phyloP scores from a whole-genome alignment of 495 filamentous ascomycete genomes.

The Tetracladium setigerum region DNA sequence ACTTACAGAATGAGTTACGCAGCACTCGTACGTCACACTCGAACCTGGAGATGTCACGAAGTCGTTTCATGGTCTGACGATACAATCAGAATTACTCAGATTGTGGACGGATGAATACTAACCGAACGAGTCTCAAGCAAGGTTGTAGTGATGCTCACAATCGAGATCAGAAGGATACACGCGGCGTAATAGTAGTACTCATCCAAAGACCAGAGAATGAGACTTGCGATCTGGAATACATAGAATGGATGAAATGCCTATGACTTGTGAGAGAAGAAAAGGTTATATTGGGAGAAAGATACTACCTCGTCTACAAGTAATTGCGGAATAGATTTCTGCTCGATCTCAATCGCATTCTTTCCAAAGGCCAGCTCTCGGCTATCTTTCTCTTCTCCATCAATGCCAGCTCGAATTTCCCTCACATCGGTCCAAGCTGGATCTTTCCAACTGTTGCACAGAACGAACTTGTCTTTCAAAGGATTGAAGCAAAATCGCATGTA shows the following conservation, averaged over 20 bases:
- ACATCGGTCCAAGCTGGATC: constrained; percentile 82
- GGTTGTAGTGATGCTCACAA: constrained; percentile 83
- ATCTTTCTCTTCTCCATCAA: constrained; percentile 85
- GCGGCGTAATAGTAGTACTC: constrained; percentile 96
- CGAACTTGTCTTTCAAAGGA: constrained; percentile 78
- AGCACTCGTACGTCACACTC: constrained; percentile 92
- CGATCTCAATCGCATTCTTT: constrained; percentile 79
- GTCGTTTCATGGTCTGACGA: constrained; percentile 72
- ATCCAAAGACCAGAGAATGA: constrained; percentile 91
- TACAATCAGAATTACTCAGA: constrained; percentile 6
- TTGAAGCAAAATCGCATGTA: constrained; percentile 93
- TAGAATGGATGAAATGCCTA: constrained; percentile 97
- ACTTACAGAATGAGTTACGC: constrained; percentile 87
- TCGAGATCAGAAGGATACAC: constrained; percentile 93
- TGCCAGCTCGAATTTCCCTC: constrained; percentile 65
- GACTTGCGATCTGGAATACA: constrained; percentile 92
- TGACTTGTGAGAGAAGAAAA: constrained; percentile 2
- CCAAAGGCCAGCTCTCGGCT: constrained; percentile 82
- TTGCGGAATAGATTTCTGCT: constrained; percentile 74
- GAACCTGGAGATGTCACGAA: constrained; percentile 89
- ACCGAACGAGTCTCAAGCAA: constrained; percentile 85
- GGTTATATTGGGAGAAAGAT: constrained; percentile 10
- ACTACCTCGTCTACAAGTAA: constrained; percentile 84
- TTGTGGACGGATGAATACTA: constrained; percentile 21
- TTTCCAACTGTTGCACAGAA: constrained; percentile 83